Percentiles rank a stretch among this genome's conserved stretches.
These are phyloP conservation scores for Clavispora fructus DNA, from an alignment of 805 yeast species.

Conservation along the genomic window DNA sequence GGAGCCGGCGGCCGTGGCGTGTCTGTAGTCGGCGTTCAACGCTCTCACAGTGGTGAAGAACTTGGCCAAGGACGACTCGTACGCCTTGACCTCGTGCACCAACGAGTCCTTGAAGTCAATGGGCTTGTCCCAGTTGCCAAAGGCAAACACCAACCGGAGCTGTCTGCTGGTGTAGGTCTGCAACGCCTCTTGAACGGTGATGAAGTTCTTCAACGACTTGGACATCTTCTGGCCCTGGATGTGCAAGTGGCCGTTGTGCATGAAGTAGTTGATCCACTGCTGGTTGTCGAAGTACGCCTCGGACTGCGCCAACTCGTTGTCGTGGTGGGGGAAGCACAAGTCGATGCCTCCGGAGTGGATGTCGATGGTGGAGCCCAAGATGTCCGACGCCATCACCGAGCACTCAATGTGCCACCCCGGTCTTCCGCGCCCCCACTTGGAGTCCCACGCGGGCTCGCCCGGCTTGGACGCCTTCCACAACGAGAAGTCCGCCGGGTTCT, in stretches of 20 bases:
- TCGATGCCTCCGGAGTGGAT: conserved; percentile 97
- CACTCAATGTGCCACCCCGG: conserved; percentile 99
- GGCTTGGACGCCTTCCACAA: conserved; percentile 95
- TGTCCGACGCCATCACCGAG: conserved; percentile 95
- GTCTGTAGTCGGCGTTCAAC: conserved; percentile 58
- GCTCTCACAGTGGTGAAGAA: conserved; percentile 89
- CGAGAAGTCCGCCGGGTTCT: conserved; percentile 82
- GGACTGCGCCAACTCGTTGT: conserved; percentile 94
- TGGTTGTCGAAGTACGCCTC: conserved; percentile 86
- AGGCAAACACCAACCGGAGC: conserved; percentile 83
- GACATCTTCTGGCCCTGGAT: conserved; percentile 99
- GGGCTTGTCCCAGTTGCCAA: conserved; percentile 88
- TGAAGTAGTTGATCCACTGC: conserved; percentile 96
- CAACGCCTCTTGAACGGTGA: conserved; percentile 89
- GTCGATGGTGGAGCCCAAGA: conserved; percentile 79
- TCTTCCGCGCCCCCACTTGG: conserved; percentile 96
- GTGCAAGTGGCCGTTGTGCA: conserved; percentile 96
- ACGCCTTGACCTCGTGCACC: conserved; percentile 67
- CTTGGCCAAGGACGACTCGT: conserved; percentile 71
- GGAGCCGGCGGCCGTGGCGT: conserved; percentile 34
- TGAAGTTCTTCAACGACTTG: conserved; percentile 89
- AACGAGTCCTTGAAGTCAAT: conserved; percentile 86
- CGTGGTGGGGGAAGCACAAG: conserved; percentile 98
- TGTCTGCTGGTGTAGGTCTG: conserved; percentile 69
- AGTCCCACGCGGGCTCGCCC: conserved; percentile 94